A percentile compares a stretch with the other conserved stretches of the same genome.
These are phyloP conservation scores for Pyrenophora graminea DNA, from an alignment of 2,329 filamentous ascomycete species.

Conservation along the genomic window DNA sequence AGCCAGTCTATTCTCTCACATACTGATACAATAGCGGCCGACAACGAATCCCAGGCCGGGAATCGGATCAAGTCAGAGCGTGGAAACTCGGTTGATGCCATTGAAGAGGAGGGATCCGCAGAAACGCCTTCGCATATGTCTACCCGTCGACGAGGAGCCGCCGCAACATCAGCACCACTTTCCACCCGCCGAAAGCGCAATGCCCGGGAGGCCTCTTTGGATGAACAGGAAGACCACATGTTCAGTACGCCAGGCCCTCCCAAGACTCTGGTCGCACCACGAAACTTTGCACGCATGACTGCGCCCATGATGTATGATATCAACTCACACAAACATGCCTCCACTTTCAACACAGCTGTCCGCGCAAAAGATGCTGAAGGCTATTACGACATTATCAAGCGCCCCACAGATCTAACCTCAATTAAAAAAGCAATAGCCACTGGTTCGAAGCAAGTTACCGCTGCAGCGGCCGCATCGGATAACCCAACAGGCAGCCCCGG, in stretches of 20 bases:
- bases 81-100: constrained; percentile 49
- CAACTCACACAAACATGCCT: constrained; percentile 56
- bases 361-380: constrained; percentile 56
- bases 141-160: constrained; percentile 36
- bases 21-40: constrained; percentile 48
- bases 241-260: constrained; percentile 32
- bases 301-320: constrained; percentile 58
- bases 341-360: constrained; percentile 56
- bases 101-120: constrained; percentile 42
- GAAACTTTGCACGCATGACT: constrained; percentile 55
- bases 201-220: constrained; percentile 38
- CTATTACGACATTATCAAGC: constrained; percentile 57
- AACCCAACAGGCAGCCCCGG: constrained; percentile 64
- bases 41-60: constrained; percentile 46
- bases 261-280: constrained; percentile 49
- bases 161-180: constrained; percentile 26
- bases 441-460: constrained; percentile 62
- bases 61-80: constrained; percentile 54
- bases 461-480: constrained; percentile 53
- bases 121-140: constrained; percentile 38
- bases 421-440: constrained; percentile 55
- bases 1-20: constrained; percentile 56
- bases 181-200: constrained; percentile 50
- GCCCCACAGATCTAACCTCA: constrained; percentile 57
- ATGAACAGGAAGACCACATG: constrained; percentile 36